A percentile compares a stretch with the other conserved stretches of the same genome.
Conservation (phyloP, 2,329 filamentous ascomycete genomes). For the Ceratocystis lukuohia region DNA sequence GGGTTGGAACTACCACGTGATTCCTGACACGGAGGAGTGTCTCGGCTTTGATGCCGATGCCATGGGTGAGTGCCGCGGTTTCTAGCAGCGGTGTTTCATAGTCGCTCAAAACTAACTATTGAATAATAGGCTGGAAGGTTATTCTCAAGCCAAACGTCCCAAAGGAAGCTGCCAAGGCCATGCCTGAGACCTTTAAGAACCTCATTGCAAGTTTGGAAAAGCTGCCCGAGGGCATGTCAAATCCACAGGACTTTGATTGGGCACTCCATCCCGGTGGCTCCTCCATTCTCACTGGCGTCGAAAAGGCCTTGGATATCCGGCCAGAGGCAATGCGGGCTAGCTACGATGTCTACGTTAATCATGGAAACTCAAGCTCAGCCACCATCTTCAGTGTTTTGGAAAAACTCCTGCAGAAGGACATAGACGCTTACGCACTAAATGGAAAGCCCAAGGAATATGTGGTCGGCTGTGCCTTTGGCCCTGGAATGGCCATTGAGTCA, state of each 20-base stretch:
- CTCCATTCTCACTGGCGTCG: constrained; percentile 51
- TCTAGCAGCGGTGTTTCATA: not conserved
- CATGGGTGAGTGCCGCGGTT: constrained; percentile 32
- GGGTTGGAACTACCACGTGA: constrained; percentile 50
- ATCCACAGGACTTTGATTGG: constrained; percentile 53
- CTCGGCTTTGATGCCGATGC: constrained; percentile 54
- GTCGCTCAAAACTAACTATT: too few species aligned
- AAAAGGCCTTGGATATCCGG: constrained; percentile 42
- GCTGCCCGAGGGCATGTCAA: constrained; percentile 33
- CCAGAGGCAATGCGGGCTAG: constrained; percentile 56
- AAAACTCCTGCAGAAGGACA: constrained; percentile 43
- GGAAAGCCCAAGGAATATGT: constrained; percentile 42
- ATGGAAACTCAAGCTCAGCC: constrained; percentile 56
- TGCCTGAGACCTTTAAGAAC: constrained; percentile 41
- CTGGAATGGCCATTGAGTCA: constrained; percentile 56
- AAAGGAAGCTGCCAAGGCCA: constrained; percentile 37
- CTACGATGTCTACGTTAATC: constrained; percentile 53
- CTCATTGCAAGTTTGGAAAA: constrained; percentile 31
- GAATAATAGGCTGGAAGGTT: constrained; percentile 47
- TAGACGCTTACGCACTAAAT: constrained; percentile 42
- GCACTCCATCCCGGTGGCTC: constrained; percentile 58
- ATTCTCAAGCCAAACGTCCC: constrained; percentile 49
- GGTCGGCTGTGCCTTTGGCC: constrained; percentile 56
- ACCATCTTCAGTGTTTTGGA: constrained; percentile 57
- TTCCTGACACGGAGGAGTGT: constrained; percentile 48